phyloP scores from a whole-genome alignment of 345 rosid species.

The Eucalyptus polybractea region DNA sequence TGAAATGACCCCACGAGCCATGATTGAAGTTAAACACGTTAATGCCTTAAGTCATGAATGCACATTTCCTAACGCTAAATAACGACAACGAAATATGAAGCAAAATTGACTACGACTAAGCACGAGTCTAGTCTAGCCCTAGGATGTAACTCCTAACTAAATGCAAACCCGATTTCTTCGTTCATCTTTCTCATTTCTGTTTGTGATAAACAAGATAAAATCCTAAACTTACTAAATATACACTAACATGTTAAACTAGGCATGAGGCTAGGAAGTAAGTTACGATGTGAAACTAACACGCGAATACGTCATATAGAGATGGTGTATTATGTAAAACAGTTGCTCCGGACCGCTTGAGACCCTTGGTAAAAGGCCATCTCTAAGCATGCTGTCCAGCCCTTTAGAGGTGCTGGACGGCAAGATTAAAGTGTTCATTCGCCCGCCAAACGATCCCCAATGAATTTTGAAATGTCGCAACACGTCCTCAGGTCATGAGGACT shows the following conservation, averaged over 20 bases:
- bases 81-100: background rate
- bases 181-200: background rate
- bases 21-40: background rate
- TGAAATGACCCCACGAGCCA: background rate
- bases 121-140: no score
- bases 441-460: background rate
- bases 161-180: background rate
- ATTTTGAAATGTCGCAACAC: background rate
- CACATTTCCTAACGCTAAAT: background rate
- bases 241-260: background rate
- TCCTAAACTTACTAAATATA: background rate
- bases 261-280: background rate
- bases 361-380: background rate
- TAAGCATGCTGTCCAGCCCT: background rate
- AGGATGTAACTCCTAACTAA: background rate
- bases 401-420: background rate
- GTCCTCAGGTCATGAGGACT: background rate
- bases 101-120: background rate
- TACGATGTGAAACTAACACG: background rate
- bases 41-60: background rate
- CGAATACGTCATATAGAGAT: background rate
- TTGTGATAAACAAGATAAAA: background rate
- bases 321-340: background rate
- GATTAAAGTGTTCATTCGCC: background rate
- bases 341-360: background rate